Conservation (phyloP, 2,329 filamentous ascomycete genomes). For the Paecilomyces dactylethromorphus region DNA sequence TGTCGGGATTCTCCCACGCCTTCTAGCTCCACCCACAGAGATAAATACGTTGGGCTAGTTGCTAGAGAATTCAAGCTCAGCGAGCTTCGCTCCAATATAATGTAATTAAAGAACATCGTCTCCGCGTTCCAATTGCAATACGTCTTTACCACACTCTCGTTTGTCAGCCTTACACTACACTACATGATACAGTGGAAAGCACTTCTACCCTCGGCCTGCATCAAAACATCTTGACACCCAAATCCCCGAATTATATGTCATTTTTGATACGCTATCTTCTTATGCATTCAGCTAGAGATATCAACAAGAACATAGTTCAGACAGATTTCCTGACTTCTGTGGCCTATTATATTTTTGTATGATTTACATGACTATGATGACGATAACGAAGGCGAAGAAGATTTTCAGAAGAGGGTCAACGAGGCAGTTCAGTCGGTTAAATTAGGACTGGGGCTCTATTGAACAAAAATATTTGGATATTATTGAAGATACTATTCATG, state of each 20-base stretch:
- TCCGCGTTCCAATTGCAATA: background rate
- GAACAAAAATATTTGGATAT: constrained; percentile 3
- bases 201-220: background rate
- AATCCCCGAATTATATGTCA: background rate
- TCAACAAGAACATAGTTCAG: background rate
- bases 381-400: constrained; percentile 7
- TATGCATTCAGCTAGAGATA: background rate
- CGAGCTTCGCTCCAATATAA: too few relatives aligned
- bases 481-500: constrained; percentile 5
- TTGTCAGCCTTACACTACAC: background rate
- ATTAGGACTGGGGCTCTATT: constrained; percentile 6
- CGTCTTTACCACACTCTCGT: background rate
- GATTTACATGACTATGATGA: constrained; percentile 2
- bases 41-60: too few relatives aligned
- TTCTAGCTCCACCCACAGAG: too few relatives aligned
- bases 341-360: background rate
- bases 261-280: background rate
- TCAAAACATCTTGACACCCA: background rate
- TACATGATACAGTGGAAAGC: background rate
- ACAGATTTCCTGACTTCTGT: background rate
- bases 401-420: constrained; percentile 8
- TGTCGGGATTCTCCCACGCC: too few relatives aligned
- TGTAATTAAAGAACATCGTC: background rate
- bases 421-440: constrained; percentile 4
- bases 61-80: too few relatives aligned